Evolutionary conservation across 495 filamentous ascomycete species (phyloP), one percentile per base, ranked within the genome.

Genomic region (Cercophora scortea): DNA sequence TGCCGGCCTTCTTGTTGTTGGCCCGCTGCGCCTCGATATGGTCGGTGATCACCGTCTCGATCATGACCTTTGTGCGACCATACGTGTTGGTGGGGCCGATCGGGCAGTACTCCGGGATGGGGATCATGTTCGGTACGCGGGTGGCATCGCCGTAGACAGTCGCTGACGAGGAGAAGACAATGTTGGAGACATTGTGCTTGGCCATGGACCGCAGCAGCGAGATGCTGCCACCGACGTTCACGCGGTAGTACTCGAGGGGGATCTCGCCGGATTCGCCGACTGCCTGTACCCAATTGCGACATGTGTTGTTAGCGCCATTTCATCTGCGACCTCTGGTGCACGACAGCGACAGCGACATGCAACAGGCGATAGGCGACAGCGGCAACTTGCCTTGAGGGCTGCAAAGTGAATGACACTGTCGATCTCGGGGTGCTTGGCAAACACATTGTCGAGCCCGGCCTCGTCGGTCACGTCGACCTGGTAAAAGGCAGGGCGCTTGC

Each of bases 391-490:
- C 87, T 98, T 98, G 57, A 98, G 79, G 15, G 93, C 93, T 45
- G 93, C 94, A 67, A 98, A 98, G 75, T 98, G 93, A 54, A 98
- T 96, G 45, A 96, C 93, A 67, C 87, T 94, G 79, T 95, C 89
- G 65, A 98, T 95, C 60, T 89, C 84, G 32, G 90, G 89, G 72
- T 97, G 87, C 46, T 84, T 87, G 55, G 80, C 76, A 67, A 98
- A 96, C 55, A 96, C 87, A 64, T 85, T 82, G 73, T 96, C 89
- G 53, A 97, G 82, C 34, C 73, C 84, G 36, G 79, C 77, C 68
- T 90, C 83, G 65, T 95, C 80, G 53, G 90, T 95, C 62, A 98
- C 79, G 73, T 98, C 92, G 61, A 85, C 75, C 66, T 94, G 72
- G 72, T 87, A 81, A 71, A 96, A 97, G 47, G 78, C 77, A 42